Evolutionary conservation across 2,329 filamentous ascomycete species (phyloP).

Genomic region (Colletotrichum filicis): DNA sequence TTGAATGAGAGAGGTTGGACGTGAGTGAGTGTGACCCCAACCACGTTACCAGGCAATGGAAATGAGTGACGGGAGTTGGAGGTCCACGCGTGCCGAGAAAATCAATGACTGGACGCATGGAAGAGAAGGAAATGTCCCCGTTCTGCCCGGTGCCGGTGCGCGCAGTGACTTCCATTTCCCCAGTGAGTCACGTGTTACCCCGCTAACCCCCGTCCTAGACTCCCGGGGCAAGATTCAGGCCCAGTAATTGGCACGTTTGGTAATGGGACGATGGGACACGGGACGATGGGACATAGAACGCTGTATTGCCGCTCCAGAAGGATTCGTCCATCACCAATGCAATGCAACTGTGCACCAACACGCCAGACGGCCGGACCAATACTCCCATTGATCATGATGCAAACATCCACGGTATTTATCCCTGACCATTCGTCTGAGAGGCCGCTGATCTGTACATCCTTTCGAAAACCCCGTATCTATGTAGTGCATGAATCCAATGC

Average conservation of each 20-base stretch:
- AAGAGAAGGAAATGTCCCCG: no score
- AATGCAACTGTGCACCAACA: neutral
- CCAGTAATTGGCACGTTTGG: neutral
- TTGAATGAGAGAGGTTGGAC: constrained; percentile 4
- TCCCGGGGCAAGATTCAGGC: neutral
- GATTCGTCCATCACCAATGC: neutral
- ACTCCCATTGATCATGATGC: neutral
- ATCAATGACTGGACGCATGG: no score
- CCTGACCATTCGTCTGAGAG: neutral
- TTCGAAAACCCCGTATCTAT: neutral
- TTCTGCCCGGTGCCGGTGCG: neutral
- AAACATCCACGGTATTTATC: neutral
- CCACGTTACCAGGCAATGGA: neutral
- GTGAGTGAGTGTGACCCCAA: constrained; percentile 4
- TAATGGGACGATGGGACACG: neutral
- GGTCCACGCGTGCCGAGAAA: no score
- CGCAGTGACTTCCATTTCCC: neutral
- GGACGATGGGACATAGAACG: neutral
- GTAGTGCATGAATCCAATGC: neutral
- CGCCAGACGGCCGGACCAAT: neutral
- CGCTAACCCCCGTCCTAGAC: neutral
- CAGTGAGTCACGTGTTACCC: constrained; percentile 11
- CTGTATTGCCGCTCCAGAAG: neutral
- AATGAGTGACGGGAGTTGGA: neutral
- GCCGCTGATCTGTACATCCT: neutral